phyloP scores from a whole-genome alignment of 495 filamentous ascomycete genomes.

The Trichocladium antarcticum region DNA sequence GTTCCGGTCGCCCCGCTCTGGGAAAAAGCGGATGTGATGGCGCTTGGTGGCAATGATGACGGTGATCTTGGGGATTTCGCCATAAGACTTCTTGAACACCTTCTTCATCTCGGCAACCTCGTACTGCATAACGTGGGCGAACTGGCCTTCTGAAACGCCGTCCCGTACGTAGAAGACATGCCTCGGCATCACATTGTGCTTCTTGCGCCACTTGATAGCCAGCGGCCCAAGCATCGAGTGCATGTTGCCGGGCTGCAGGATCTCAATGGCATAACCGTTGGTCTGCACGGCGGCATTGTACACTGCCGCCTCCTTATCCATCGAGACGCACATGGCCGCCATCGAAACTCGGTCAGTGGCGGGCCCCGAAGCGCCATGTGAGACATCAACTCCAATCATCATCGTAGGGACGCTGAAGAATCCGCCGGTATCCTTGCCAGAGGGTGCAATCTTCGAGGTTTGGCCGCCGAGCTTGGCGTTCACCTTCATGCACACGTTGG shows the following conservation, averaged over 20 bases:
- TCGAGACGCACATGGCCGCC: constrained; percentile 76
- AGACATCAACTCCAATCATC: constrained; percentile 83
- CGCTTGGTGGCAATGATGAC: constrained; percentile 86
- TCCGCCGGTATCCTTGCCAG: neutral
- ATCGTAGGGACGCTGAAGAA: constrained; percentile 48
- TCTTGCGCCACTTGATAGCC: constrained; percentile 49
- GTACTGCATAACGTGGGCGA: constrained; percentile 56
- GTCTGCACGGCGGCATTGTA: constrained; percentile 68
- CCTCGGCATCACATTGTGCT: constrained; percentile 43
- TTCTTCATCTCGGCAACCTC: constrained; percentile 62
- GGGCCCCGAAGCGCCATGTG: constrained; percentile 61
- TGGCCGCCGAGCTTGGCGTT: constrained; percentile 90
- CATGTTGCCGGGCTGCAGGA: constrained; percentile 55
- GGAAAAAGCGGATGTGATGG: constrained; percentile 89
- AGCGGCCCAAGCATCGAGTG: constrained; percentile 50
- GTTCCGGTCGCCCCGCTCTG: constrained; percentile 53
- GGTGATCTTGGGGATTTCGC: constrained; percentile 36
- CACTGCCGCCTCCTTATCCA: constrained; percentile 53
- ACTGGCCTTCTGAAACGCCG: constrained; percentile 83
- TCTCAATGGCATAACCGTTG: constrained; percentile 67
- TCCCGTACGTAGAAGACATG: constrained; percentile 90
- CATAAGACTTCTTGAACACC: constrained; percentile 35
- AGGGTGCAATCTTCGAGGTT: constrained; percentile 34
- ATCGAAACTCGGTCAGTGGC: constrained; percentile 50
- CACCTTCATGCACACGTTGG: constrained; percentile 87